phyloP scores from a whole-genome alignment of 148 eudicot genomes.

The Gaultheria prostrata region DNA sequence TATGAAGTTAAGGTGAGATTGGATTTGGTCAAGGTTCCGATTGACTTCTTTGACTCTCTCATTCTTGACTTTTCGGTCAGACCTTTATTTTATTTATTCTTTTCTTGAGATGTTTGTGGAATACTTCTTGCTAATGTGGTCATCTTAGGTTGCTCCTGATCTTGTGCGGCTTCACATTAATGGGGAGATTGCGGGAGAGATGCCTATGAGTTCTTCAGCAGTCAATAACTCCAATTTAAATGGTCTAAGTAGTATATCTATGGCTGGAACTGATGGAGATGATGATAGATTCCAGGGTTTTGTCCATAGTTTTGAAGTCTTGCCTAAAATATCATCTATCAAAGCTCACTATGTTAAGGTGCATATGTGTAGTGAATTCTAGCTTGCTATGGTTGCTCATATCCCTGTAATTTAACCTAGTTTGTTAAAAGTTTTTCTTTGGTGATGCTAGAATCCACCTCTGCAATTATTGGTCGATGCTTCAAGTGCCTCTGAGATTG shows the following conservation, averaged over 20 bases:
- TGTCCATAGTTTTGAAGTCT: slow-evolving; percentile 48
- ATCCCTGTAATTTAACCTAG: not conserved
- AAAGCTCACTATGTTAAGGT: slow-evolving; percentile 58
- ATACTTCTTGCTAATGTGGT: slow-evolving; percentile 8
- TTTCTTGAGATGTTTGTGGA: not conserved
- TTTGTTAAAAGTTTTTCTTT: not conserved
- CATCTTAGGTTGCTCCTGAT: slow-evolving; percentile 50
- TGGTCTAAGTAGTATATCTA: slow-evolving; percentile 30
- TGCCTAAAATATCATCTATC: slow-evolving; percentile 32
- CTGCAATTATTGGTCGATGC: slow-evolving; percentile 49
- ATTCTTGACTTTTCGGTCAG: not conserved
- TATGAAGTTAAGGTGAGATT: not conserved
- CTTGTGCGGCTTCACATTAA: slow-evolving; percentile 51
- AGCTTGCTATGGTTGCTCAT: slow-evolving; percentile 13
- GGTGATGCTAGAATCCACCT: slow-evolving; percentile 65
- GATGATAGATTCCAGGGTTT: slow-evolving; percentile 43
- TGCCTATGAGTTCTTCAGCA: slow-evolving; percentile 27
- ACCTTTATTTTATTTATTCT: not conserved
- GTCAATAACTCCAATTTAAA: slow-evolving; percentile 23
- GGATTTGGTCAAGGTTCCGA: slow-evolving; percentile 9
- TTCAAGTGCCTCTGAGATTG: slow-evolving; percentile 59
- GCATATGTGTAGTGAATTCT: slow-evolving; percentile 16
- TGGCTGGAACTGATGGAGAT: slow-evolving; percentile 39
- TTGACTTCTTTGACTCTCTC: not conserved
- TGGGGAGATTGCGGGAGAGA: slow-evolving; percentile 67